phyloP scores from a whole-genome alignment of 2,329 filamentous ascomycete species.

The Phyllosticta paracitricarpa region DNA sequence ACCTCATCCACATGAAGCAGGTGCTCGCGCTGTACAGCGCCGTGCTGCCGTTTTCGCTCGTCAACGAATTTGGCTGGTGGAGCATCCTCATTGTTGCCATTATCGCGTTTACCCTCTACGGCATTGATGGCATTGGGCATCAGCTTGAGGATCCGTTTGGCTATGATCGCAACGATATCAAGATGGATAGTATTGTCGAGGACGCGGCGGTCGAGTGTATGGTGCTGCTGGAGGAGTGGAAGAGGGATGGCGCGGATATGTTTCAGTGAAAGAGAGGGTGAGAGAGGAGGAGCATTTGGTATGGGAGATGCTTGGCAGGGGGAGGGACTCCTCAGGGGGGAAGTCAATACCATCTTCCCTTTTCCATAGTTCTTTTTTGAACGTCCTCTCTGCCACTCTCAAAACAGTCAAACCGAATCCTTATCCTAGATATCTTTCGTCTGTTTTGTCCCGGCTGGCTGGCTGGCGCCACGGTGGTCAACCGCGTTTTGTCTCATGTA shows the following conservation, averaged over 20 bases:
- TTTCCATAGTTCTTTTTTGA: too few relatives aligned
- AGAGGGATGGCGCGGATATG: conserved; percentile 16
- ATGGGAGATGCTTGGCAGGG: too few relatives aligned
- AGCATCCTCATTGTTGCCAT: conserved; percentile 48
- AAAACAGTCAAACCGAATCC: too few relatives aligned
- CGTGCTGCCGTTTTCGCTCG: conserved; percentile 54
- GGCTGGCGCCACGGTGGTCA: too few relatives aligned
- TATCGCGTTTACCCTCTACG: conserved; percentile 54
- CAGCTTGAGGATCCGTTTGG: conserved; percentile 59
- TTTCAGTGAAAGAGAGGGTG: not conserved
- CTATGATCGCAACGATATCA: conserved; percentile 56
- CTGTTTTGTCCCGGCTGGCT: too few relatives aligned
- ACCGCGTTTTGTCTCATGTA: too few relatives aligned
- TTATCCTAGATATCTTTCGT: too few relatives aligned
- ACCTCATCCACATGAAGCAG: conserved; percentile 56
- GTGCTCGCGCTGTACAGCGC: conserved; percentile 51
- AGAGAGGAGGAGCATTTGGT: not conserved
- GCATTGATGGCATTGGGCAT: conserved; percentile 52
- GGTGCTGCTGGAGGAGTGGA: conserved; percentile 51
- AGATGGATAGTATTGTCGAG: conserved; percentile 56
- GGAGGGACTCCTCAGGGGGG: too few relatives aligned
- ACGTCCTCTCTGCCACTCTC: too few relatives aligned
- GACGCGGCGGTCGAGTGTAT: conserved; percentile 49
- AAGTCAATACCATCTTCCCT: too few relatives aligned
- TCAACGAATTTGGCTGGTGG: conserved; percentile 55